These are phyloP conservation scores for Gossypium schwendimanii DNA, from an alignment of 441 rosid species.

Conservation along the genomic window DNA sequence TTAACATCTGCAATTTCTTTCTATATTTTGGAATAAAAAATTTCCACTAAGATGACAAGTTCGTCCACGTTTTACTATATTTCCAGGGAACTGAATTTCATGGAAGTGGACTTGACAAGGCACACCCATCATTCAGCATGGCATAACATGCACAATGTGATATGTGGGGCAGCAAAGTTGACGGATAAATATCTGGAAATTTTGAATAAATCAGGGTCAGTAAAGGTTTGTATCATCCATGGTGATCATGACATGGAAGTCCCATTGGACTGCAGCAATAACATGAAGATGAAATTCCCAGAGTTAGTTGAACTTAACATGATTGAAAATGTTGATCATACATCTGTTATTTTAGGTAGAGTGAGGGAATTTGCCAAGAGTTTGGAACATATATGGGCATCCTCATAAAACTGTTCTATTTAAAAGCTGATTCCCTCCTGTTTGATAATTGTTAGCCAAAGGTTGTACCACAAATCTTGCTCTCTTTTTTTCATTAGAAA, in stretches of 20 bases:
- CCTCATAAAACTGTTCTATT: background rate
- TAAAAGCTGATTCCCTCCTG: background rate
- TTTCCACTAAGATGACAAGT: background rate
- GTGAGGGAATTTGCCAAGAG: conserved; percentile 33
- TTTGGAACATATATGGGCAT: conserved; percentile 43
- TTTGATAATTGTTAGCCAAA: background rate
- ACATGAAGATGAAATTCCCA: conserved; percentile 44
- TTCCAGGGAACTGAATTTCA: conserved; percentile 41
- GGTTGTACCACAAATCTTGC: background rate
- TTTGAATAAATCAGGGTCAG: conserved; percentile 22
- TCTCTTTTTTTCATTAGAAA: background rate
- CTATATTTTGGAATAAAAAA: background rate
- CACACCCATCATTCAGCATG: conserved; percentile 81
- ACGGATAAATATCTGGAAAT: conserved; percentile 42
- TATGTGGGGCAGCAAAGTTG: conserved; percentile 67
- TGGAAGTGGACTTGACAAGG: conserved; percentile 41
- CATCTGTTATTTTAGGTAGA: conserved; percentile 44
- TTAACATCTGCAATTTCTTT: background rate
- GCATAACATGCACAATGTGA: conserved; percentile 74
- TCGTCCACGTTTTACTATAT: background rate
- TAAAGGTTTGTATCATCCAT: conserved; percentile 38
- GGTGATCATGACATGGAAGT: conserved; percentile 47
- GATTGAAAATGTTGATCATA: conserved; percentile 41
- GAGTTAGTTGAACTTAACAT: conserved; percentile 29
- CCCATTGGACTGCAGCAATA: conserved; percentile 46